Conservation (phyloP, 108 stramenopile genomes). For the Pelagomonas calceolata region DNA sequence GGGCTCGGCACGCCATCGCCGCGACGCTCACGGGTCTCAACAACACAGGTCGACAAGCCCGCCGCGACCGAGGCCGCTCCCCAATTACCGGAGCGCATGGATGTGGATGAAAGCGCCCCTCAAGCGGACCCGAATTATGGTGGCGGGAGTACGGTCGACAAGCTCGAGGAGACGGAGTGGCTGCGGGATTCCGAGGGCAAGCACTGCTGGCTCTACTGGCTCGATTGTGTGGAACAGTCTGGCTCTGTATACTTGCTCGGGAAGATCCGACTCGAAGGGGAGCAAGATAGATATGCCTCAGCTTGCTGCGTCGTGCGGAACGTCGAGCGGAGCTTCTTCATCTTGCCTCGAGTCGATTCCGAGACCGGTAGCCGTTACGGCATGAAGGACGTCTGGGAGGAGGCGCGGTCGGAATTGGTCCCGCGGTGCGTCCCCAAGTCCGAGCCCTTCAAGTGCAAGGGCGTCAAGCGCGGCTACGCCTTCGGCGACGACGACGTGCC, state of each 20-base stretch:
- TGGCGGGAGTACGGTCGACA: constrained; percentile 15
- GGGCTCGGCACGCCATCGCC: too few relatives aligned
- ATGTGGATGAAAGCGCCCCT: constrained; percentile 19
- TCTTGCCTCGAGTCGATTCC: constrained; percentile 55
- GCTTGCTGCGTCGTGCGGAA: constrained; percentile 74
- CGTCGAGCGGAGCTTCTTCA: constrained; percentile 72
- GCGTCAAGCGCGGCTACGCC: constrained; percentile 78
- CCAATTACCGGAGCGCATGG: constrained; percentile 9
- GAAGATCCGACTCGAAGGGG: constrained; percentile 46
- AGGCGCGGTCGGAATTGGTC: constrained; percentile 54
- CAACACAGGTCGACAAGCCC: too few relatives aligned
- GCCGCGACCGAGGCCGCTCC: constrained; percentile 1
- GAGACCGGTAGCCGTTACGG: constrained; percentile 28
- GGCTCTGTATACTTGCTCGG: constrained; percentile 87
- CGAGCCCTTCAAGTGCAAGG: constrained; percentile 63
- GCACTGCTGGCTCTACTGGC: constrained; percentile 67
- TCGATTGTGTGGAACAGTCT: constrained; percentile 80
- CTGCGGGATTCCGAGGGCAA: too few relatives aligned
- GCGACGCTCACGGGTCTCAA: too few relatives aligned
- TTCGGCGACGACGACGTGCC: constrained; percentile 86
- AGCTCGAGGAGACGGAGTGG: constrained; percentile 5
- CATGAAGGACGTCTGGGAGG: constrained; percentile 69
- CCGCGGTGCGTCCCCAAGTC: constrained; percentile 62
- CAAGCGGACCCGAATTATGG: too few relatives aligned
- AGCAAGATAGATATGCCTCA: constrained; percentile 42